Conservation (phyloP, 306 rosid genomes). For the Amphicarpaea edgeworthii region DNA sequence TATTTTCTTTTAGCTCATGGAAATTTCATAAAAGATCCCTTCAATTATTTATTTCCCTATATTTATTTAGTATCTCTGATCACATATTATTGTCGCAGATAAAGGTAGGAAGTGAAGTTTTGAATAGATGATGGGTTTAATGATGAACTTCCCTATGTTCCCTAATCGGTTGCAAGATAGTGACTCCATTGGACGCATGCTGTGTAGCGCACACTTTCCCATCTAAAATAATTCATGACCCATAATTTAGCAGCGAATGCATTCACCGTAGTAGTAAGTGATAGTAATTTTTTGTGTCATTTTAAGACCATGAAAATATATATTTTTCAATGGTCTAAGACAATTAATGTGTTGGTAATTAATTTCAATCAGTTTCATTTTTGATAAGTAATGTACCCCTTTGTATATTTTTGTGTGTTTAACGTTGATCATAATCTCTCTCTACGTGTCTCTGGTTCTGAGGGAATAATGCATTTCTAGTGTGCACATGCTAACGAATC, state of each 20-base stretch:
- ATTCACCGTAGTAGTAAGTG: not conserved
- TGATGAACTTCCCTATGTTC: slow-evolving; percentile 29
- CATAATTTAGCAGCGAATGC: not conserved
- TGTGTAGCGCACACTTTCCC: slow-evolving; percentile 7
- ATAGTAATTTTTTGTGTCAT: not conserved
- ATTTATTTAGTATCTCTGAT: slow-evolving; percentile 25
- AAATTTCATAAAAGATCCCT: not conserved
- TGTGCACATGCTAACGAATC: slow-evolving; percentile 20
- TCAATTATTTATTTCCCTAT: not conserved
- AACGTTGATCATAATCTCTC: slow-evolving; percentile 3
- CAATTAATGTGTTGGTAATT: no score
- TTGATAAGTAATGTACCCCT: no score
- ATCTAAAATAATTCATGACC: not conserved
- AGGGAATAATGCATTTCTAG: slow-evolving; percentile 28
- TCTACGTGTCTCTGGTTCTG: no score
- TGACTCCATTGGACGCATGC: slow-evolving; percentile 7
- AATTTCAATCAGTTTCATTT: no score
- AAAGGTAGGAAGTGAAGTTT: not conserved
- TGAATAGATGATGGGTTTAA: slow-evolving; percentile 13
- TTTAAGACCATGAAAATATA: no score
- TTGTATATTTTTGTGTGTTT: no score
- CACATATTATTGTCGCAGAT: not conserved
- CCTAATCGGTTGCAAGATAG: slow-evolving; percentile 14
- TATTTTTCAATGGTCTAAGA: no score
- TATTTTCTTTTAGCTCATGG: slow-evolving; percentile 4